phyloP scores from a whole-genome alignment of 176 grass and related monocot genomes.

The Phoenix dactylifera region DNA sequence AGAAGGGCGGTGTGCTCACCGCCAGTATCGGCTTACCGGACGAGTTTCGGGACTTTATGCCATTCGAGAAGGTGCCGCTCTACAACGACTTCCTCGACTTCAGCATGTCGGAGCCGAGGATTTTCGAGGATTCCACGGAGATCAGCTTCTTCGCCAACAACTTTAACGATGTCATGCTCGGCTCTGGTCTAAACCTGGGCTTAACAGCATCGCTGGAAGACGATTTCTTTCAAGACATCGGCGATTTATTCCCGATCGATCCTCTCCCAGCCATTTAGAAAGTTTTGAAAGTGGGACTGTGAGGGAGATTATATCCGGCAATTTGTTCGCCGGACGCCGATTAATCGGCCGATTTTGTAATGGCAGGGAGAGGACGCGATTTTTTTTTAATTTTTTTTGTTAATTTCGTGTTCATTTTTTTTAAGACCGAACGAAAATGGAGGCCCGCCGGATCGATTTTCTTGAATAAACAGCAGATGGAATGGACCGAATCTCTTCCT shows the following conservation, averaged over 20 bases:
- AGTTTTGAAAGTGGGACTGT: no score
- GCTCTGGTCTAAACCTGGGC: constrained; percentile 14
- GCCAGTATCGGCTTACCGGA: background rate
- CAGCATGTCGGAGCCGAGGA: constrained; percentile 28
- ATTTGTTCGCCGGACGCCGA: constrained; percentile 22
- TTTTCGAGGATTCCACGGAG: constrained; percentile 1
- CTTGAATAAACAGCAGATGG: no score
- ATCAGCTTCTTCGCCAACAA: constrained; percentile 25
- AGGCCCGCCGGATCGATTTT: no score
- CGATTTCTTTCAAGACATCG: constrained; percentile 75
- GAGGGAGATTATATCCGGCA: background rate
- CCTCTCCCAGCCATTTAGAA: constrained; percentile 36
- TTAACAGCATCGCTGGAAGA: constrained; percentile 29
- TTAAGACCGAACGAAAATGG: background rate
- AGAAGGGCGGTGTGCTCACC: constrained; percentile 10
- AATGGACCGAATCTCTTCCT: no score
- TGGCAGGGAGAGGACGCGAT: background rate
- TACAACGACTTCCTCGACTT: constrained; percentile 55
- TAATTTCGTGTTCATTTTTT: background rate
- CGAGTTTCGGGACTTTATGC: constrained; percentile 17
- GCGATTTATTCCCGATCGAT: constrained; percentile 79
- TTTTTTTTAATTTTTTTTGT: constrained; percentile 13
- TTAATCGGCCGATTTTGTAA: constrained; percentile 47
- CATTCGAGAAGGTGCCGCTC: constrained; percentile 32
- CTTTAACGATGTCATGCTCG: constrained; percentile 3